Conservation (phyloP, 345 rosid genomes). For the Gossypium rotundifolium region DNA sequence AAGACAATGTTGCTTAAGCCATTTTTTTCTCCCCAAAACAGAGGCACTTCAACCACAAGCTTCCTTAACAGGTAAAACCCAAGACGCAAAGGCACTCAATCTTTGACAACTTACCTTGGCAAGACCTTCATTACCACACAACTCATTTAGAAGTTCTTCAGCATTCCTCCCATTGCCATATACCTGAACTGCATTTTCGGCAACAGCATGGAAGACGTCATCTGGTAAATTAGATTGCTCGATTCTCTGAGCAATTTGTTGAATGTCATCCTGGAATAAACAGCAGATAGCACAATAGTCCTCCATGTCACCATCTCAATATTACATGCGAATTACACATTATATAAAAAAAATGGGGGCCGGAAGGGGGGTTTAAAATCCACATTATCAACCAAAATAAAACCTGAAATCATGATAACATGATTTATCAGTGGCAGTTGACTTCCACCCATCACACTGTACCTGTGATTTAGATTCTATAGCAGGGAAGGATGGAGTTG, state of each 20-base stretch:
- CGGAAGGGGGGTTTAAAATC: background rate
- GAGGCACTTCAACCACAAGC: background rate
- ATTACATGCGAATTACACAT: background rate
- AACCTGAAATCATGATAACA: conserved; percentile 47
- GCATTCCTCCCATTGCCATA: conserved; percentile 23
- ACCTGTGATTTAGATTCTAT: conserved; percentile 24
- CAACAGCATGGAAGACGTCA: conserved; percentile 55
- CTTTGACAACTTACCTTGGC: conserved; percentile 39
- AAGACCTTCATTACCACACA: conserved; percentile 53
- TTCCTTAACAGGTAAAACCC: background rate
- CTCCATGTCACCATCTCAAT: background rate
- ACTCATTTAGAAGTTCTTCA: conserved; percentile 43
- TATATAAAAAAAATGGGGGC: background rate
- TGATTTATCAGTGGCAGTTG: conserved; percentile 19
- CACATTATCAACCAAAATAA: background rate
- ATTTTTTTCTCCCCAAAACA: background rate
- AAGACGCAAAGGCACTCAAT: background rate
- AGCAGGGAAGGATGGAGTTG: conserved; percentile 24
- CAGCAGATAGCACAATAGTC: background rate
- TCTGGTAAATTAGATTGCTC: conserved; percentile 44
- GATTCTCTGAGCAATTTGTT: conserved; percentile 45
- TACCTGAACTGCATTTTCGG: conserved; percentile 44
- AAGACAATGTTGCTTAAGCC: background rate
- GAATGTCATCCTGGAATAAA: conserved; percentile 38
- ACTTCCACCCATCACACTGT: conserved; percentile 20